Conservation (phyloP, 352 stramenopile species). For the Pythium myriotylum region DNA sequence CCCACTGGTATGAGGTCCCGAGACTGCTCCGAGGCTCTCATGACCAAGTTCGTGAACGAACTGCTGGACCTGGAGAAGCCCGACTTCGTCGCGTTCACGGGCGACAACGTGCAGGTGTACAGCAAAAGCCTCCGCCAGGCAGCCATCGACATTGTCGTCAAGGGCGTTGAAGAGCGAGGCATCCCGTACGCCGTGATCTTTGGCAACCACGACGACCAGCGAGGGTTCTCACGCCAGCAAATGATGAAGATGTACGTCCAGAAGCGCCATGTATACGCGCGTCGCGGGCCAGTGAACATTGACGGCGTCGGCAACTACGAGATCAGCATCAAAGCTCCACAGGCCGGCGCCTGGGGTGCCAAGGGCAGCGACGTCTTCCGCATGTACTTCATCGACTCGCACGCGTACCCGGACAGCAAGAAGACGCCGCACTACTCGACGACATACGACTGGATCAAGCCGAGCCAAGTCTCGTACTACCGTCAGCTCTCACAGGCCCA, state of each 20-base stretch:
- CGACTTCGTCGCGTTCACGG: constrained; percentile 68
- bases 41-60: constrained; percentile 52
- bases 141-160: constrained; percentile 42
- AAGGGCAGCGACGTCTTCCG: constrained; percentile 43
- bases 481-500: constrained; percentile 20
- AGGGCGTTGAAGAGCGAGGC: constrained; percentile 36
- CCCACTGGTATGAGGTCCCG: constrained; percentile 15
- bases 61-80: constrained; percentile 62
- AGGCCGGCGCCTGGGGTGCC: constrained; percentile 38
- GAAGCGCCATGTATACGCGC: constrained; percentile 47
- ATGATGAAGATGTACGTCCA: constrained; percentile 39
- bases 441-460: constrained; percentile 32
- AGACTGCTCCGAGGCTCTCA: constrained; percentile 48
- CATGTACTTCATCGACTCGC: constrained; percentile 80
- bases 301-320: constrained; percentile 70
- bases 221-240: constrained; percentile 39
- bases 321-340: constrained; percentile 46
- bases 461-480: constrained; percentile 28
- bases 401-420: constrained; percentile 32
- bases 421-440: constrained; percentile 12
- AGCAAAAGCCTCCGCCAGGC: constrained; percentile 24
- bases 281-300: constrained; percentile 46
- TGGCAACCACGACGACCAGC: constrained; percentile 70
- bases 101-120: constrained; percentile 59
- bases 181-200: constrained; percentile 65